phyloP scores from a whole-genome alignment of 805 yeast species.

The Yamadazyma sp. region DNA sequence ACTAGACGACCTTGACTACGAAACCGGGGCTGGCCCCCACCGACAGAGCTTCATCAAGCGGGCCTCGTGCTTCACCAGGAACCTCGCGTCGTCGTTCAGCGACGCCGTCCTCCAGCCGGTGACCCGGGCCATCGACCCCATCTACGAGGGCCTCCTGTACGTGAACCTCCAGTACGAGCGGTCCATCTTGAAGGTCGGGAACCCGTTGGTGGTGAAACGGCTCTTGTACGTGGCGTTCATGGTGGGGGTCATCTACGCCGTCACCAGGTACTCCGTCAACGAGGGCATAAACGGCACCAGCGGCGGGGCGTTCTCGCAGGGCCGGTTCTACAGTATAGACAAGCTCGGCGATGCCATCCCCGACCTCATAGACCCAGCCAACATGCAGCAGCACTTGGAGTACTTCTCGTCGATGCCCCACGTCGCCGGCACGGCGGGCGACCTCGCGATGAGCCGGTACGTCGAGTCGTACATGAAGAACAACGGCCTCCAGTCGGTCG shows the following conservation, averaged over 20 bases:
- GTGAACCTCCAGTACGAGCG: slow-evolving; percentile 52
- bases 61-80: slow-evolving; percentile 28
- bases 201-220: slow-evolving; percentile 80
- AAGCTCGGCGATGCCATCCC: slow-evolving; percentile 50
- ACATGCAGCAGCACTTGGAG: slow-evolving; percentile 65
- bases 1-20: slow-evolving; percentile 18
- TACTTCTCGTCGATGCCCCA: slow-evolving; percentile 83
- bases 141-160: slow-evolving; percentile 47
- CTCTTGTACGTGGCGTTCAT: slow-evolving; percentile 68
- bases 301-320: slow-evolving; percentile 44
- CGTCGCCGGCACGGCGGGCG: slow-evolving; percentile 86
- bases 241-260: slow-evolving; percentile 54
- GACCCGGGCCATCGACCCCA: slow-evolving; percentile 48
- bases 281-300: slow-evolving; percentile 39
- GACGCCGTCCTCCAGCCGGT: slow-evolving; percentile 37
- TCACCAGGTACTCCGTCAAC: slow-evolving; percentile 55
- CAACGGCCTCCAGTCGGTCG: slow-evolving; percentile 54
- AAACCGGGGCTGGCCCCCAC: slow-evolving; percentile 16
- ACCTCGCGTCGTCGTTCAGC: slow-evolving; percentile 11
- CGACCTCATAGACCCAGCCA: slow-evolving; percentile 50
- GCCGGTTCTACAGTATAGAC: slow-evolving; percentile 63
- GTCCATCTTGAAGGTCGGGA: slow-evolving; percentile 66
- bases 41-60: slow-evolving; percentile 29
- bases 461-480: slow-evolving; percentile 57
- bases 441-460: slow-evolving; percentile 66